Percentiles rank a stretch among this genome's conserved stretches.
These are phyloP conservation scores for Trichoderma breve DNA, from an alignment of 2,329 filamentous ascomycete species.

Conservation along the genomic window DNA sequence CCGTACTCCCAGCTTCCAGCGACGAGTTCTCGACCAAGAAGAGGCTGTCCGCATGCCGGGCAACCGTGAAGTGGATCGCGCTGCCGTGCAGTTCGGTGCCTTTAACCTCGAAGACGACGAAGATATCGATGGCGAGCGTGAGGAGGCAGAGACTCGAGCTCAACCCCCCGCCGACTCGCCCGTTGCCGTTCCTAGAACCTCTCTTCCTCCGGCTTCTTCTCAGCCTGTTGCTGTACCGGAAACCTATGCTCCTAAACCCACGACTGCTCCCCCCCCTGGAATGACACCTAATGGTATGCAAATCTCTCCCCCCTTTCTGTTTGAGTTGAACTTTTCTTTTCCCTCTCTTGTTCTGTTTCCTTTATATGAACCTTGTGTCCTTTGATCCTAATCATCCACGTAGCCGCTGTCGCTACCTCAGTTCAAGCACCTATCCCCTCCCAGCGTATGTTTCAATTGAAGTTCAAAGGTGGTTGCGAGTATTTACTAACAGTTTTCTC, in stretches of 20 bases:
- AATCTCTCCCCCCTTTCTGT: background rate
- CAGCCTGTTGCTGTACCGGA: slow-evolving; percentile 57
- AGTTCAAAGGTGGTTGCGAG: background rate
- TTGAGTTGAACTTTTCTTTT: background rate
- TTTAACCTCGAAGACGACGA: slow-evolving; percentile 86
- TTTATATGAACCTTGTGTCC: background rate
- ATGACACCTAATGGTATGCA: slow-evolving; percentile 36
- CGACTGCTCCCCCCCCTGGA: slow-evolving; percentile 41
- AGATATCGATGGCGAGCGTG: slow-evolving; percentile 89
- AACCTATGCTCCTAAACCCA: slow-evolving; percentile 55
- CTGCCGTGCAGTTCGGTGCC: slow-evolving; percentile 93
- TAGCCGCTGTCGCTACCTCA: slow-evolving; percentile 26
- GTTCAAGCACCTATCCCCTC: slow-evolving; percentile 32
- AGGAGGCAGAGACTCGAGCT: slow-evolving; percentile 90
- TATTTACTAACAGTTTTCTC: slow-evolving; percentile 20
- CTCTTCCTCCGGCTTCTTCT: slow-evolving; percentile 70
- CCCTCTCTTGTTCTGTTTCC: background rate
- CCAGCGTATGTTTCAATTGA: slow-evolving; percentile 25
- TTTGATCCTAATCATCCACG: slow-evolving; percentile 19
- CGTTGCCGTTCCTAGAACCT: slow-evolving; percentile 77
- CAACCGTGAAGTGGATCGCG: slow-evolving; percentile 89
- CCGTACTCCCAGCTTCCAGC: slow-evolving; percentile 77
- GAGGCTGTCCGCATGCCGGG: slow-evolving; percentile 98
- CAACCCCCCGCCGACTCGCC: slow-evolving; percentile 94
- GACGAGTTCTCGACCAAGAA: slow-evolving; percentile 88